Evolutionary conservation across 1,139 yeast genomes (phyloP).

Genomic region (Blastobotrys elegans): DNA sequence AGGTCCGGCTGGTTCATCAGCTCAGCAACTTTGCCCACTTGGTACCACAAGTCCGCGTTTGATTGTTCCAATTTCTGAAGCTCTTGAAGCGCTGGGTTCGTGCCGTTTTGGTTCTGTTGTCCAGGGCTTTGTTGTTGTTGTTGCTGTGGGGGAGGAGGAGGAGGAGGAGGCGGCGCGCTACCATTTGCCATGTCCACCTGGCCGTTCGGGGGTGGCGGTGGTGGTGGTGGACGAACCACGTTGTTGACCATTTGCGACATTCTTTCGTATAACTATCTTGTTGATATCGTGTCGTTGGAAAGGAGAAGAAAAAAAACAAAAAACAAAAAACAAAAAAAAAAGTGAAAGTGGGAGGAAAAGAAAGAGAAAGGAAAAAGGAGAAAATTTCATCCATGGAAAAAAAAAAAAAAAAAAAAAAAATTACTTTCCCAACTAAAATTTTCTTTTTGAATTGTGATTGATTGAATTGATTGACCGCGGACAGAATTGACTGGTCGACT

Average conservation of each 20-base stretch:
- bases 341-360: background rate
- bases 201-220: slow-evolving; percentile 12
- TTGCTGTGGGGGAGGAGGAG: slow-evolving; percentile 8
- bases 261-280: no score
- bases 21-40: slow-evolving; percentile 84
- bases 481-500: no score
- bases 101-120: slow-evolving; percentile 33
- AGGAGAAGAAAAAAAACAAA: background rate
- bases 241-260: background rate
- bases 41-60: slow-evolving; percentile 89
- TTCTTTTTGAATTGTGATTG: background rate
- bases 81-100: slow-evolving; percentile 5
- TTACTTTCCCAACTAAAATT: background rate
- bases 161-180: slow-evolving; percentile 4
- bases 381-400: background rate
- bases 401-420: background rate
- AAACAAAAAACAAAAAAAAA: background rate
- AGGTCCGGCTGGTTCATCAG: slow-evolving; percentile 82
- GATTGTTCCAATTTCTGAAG: slow-evolving; percentile 39
- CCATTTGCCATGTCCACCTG: slow-evolving; percentile 11
- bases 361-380: slow-evolving; percentile 1
- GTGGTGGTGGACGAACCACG: background rate
- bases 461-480: no score
- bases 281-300: background rate
- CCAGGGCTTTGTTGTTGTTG: slow-evolving; percentile 7